Percentiles rank a stretch among this genome's conserved stretches.
Conservation (phyloP, 2,329 filamentous ascomycete species). For the Colletotrichum truncatum region DNA sequence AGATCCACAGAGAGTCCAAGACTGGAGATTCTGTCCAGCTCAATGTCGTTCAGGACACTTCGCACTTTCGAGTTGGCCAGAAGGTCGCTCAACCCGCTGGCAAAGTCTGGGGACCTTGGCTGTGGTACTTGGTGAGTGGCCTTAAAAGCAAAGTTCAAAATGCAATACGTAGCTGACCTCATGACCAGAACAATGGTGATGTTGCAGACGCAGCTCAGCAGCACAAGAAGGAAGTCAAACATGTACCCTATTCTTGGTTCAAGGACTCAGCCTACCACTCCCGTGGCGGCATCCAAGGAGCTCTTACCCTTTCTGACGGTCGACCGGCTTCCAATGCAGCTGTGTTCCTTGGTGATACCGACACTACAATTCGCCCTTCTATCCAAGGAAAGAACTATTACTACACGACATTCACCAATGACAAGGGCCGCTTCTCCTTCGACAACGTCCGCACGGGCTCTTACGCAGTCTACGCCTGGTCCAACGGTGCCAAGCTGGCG, state of each 20-base stretch:
- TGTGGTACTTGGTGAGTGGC: conserved; percentile 29
- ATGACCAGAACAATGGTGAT: conserved; percentile 52
- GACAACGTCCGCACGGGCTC: conserved; percentile 48
- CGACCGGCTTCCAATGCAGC: conserved; percentile 52
- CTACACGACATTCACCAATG: conserved; percentile 52
- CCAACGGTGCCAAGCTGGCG: conserved; percentile 48
- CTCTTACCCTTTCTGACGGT: conserved; percentile 51
- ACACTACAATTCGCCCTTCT: conserved; percentile 37
- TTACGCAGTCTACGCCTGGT: conserved; percentile 56
- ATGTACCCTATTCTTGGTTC: conserved; percentile 57
- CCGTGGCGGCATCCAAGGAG: conserved; percentile 50
- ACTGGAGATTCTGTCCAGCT: conserved; percentile 28
- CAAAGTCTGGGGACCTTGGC: conserved; percentile 30
- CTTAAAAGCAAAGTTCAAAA: neutral
- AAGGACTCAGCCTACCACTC: conserved; percentile 50
- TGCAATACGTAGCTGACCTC: conserved; percentile 33
- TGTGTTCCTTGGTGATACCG: conserved; percentile 55
- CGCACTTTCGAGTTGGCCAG: conserved; percentile 27
- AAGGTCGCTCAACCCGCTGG: conserved; percentile 14
- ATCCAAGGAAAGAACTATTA: conserved; percentile 44
- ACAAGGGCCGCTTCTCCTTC: conserved; percentile 49
- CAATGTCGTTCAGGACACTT: conserved; percentile 28
- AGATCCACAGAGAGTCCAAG: conserved; percentile 29
- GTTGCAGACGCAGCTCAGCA: conserved; percentile 46
- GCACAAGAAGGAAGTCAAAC: conserved; percentile 43